Percentiles rank a stretch among this genome's conserved stretches.
These are phyloP conservation scores for Talaromyces stipitatus DNA, from an alignment of 495 filamentous ascomycete genomes.

Conservation along the genomic window DNA sequence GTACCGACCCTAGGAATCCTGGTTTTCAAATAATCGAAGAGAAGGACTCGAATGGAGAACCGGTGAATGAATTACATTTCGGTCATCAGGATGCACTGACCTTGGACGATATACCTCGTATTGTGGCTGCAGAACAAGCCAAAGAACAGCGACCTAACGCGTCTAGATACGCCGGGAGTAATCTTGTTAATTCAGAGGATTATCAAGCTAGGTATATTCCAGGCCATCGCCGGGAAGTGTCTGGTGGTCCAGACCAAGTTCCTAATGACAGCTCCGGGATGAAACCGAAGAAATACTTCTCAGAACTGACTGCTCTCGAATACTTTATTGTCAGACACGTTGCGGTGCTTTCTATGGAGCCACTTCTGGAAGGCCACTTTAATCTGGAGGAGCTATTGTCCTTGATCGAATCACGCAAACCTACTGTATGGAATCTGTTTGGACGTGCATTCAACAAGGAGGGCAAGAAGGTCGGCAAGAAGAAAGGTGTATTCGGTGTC, in stretches of 20 bases:
- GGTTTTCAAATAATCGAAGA: slow-evolving; percentile 84
- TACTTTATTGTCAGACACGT: slow-evolving; percentile 96
- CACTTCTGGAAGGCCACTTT: slow-evolving; percentile 82
- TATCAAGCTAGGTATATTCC: slow-evolving; percentile 61
- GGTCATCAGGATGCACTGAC: slow-evolving; percentile 87
- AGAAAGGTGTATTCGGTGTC: slow-evolving; percentile 91
- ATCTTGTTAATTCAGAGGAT: slow-evolving; percentile 55
- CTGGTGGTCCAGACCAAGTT: slow-evolving; percentile 45
- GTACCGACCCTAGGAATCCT: slow-evolving; percentile 45
- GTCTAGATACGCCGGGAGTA: slow-evolving; percentile 64
- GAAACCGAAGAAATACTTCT: slow-evolving; percentile 77
- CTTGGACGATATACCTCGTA: slow-evolving; percentile 94
- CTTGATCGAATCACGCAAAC: slow-evolving; percentile 87
- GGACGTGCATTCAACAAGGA: slow-evolving; percentile 90
- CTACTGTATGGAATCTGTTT: slow-evolving; percentile 95
- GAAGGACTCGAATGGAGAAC: slow-evolving; percentile 63
- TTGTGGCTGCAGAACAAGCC: slow-evolving; percentile 92
- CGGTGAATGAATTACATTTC: slow-evolving; percentile 69
- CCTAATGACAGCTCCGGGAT: slow-evolving; percentile 17
- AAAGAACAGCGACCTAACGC: slow-evolving; percentile 85
- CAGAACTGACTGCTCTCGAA: slow-evolving; percentile 88
- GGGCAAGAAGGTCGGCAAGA: slow-evolving; percentile 68
- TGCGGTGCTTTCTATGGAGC: slow-evolving; percentile 92
- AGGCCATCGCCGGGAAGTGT: slow-evolving; percentile 74
- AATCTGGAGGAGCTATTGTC: slow-evolving; percentile 90